Conservation (phyloP, 139 green algal genomes). For the Chlamydomonas sphaeroides region DNA sequence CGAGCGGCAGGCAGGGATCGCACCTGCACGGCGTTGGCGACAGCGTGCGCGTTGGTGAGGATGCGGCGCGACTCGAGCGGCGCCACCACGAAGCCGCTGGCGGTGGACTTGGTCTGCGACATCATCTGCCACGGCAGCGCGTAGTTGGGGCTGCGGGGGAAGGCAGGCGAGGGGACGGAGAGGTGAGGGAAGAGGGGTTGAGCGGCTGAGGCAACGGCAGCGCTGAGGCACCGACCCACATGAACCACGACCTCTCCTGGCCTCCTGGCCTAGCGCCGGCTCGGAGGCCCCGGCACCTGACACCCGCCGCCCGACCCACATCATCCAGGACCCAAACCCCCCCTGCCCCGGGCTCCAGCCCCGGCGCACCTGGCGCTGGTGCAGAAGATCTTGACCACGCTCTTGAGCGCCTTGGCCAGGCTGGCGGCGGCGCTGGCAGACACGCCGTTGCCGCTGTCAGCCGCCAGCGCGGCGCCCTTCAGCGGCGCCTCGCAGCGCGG, state of each 20-base stretch:
- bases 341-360: too few relatives aligned
- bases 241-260: too few relatives aligned
- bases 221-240: too few relatives aligned
- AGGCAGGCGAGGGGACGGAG: neutral
- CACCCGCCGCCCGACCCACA: too few relatives aligned
- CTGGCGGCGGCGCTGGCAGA: neutral
- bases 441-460: too few relatives aligned
- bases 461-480: neutral
- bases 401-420: slow-evolving; percentile 49
- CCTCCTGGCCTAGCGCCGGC: too few relatives aligned
- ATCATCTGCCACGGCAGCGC: slow-evolving; percentile 82
- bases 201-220: too few relatives aligned
- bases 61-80: slow-evolving; percentile 55
- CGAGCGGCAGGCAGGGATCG: too few relatives aligned
- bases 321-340: too few relatives aligned
- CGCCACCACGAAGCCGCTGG: slow-evolving; percentile 73
- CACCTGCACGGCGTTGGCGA: slow-evolving; percentile 55
- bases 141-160: slow-evolving; percentile 73
- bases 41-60: slow-evolving; percentile 80
- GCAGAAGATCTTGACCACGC: slow-evolving; percentile 62
- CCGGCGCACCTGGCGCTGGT: slow-evolving; percentile 52
- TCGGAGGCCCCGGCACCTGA: too few relatives aligned
- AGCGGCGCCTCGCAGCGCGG: too few relatives aligned
- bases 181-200: neutral
- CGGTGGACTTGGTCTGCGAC: slow-evolving; percentile 62